Evolutionary conservation across 1,139 yeast genomes (phyloP), one percentile per base, ranked within the genome.

Genomic region (Kodamaea arcana): DNA sequence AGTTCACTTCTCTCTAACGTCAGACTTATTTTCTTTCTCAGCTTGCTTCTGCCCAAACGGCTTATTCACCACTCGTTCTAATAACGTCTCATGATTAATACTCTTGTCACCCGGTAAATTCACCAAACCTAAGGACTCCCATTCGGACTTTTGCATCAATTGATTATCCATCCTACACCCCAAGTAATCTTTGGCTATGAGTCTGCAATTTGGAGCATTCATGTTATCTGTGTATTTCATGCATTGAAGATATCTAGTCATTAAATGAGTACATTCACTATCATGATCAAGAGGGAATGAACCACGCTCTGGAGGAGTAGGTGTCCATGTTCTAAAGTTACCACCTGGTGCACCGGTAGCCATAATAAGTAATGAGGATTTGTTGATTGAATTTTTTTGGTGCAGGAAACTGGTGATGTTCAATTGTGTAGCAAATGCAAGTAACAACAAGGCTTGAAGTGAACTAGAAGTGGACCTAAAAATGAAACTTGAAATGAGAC

Each of bases 271-370:
- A 54, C 97, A 92, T 48, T 92, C 97, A 1, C 80, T 85, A 42
- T 79, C 85, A 54, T 92, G 98, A 51, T 92, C 98, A 34, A 92
- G 67, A 1, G 97, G 98, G 58, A 92, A 92, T 1, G 97, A 85
- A 0, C 98, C 98, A 48, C 96, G 69, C 48, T 90, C 95, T 3
- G 98, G 98, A 18, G 98, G 96, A 0, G 92, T 83, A 11, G 97
- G 95, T 14, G 85, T 72, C 73, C 83, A 69, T 24, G 77, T 62
- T 44, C 75, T 62, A 62, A 60, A 48, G 61, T 51, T 67, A n/a
- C 56, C 56, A 17, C 79, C 78, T 34, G 51, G 51, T 27, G 49
- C 50, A 30, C 51, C 51, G 26, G 48, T 44, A 28, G 51, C 51
- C 51, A 47, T 47, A 15, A 27, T 29, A 30, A 16, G 24, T 16